Evolutionary conservation across 306 rosid species (phyloP), one percentile per base, ranked within the genome.

Genomic region (Arachis hypogaea): DNA sequence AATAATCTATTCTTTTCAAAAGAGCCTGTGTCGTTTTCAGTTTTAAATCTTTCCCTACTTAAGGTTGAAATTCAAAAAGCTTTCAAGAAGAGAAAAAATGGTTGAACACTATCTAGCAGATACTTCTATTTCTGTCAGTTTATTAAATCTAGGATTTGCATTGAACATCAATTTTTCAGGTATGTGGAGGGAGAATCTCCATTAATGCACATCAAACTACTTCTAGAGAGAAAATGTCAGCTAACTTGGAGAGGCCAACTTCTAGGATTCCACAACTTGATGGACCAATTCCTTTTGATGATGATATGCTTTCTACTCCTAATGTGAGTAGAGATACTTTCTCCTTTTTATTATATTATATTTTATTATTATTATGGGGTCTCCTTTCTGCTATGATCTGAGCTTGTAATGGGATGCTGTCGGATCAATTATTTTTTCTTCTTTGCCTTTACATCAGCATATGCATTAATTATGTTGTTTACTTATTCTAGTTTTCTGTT

Each of bases 251-350:
- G 74, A 82, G 81, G 65, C 73, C 83, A 40, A 66, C 84, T 75
- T 85, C 88, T 60, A 86, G 86, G 86, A 90, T 95, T 87, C 93
- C 99, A 80, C 99, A 95, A 81, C 89, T 83, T 73, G 99, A 92
- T 82, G 99, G 99, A 66, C 99, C 97, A 3, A 82, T 87, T 58
- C 99, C 99, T 52, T 92, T 82, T 71, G 93, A 95, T 28, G 98
- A 95, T 69, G 99, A 92, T 58, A 88, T 78, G 84, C 90, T 95
- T 66, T 92, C 99, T 61, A 92, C 99, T 71, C 99, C 99, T 71
- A 92, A 92, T 78, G 99, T 95, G 84, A 87, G 93, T 72, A 46
- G 43, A 38, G 43, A 61, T 22, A 52, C 58, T n/a, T 57, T 49
- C 36, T 59, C 1, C n/a, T 8, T 69, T 49, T 22, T n/a, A 33